These are phyloP conservation scores for Saccharomycopsis sp. DNA, from an alignment of 805 yeast genomes.

Conservation along the genomic window DNA sequence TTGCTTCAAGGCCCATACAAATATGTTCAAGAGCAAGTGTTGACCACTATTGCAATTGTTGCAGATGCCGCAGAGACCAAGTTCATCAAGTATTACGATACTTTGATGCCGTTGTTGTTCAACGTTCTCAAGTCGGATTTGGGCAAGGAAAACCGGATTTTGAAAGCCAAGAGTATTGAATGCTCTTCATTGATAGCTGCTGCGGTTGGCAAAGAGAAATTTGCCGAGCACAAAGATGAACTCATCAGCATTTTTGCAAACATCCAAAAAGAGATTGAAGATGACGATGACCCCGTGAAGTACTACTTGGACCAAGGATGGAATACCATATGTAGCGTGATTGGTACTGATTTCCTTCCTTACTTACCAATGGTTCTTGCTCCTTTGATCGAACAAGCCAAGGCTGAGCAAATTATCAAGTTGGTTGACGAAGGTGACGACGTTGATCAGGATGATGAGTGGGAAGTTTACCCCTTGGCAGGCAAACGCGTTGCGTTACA, in stretches of 20 bases:
- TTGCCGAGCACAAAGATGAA: constrained; percentile 64
- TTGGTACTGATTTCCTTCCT: constrained; percentile 81
- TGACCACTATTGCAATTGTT: constrained; percentile 92
- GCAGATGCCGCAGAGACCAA: constrained; percentile 92
- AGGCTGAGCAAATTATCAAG: constrained; percentile 81
- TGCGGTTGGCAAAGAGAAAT: constrained; percentile 91
- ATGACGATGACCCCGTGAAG: constrained; percentile 79
- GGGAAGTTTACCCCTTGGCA: constrained; percentile 86
- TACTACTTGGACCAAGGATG: constrained; percentile 89
- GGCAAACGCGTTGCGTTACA: constrained; percentile 94
- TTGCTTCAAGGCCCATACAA: constrained; percentile 78
- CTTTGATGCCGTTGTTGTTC: constrained; percentile 82
- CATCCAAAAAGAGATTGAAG: constrained; percentile 56
- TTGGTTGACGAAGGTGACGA: constrained; percentile 76
- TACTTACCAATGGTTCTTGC: constrained; percentile 80
- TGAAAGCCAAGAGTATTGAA: constrained; percentile 91
- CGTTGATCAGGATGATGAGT: constrained; percentile 75
- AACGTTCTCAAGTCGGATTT: constrained; percentile 71
- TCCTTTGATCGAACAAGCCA: constrained; percentile 78
- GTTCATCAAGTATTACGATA: constrained; percentile 86
- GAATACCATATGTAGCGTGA: constrained; percentile 84
- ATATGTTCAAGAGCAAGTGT: constrained; percentile 94
- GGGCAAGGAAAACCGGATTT: constrained; percentile 65
- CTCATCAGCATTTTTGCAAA: constrained; percentile 61
- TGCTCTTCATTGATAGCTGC: constrained; percentile 89